Base-by-base conservation (phyloP, 2,329 filamentous ascomycete species). In the Penicillium nordicum region DNA sequence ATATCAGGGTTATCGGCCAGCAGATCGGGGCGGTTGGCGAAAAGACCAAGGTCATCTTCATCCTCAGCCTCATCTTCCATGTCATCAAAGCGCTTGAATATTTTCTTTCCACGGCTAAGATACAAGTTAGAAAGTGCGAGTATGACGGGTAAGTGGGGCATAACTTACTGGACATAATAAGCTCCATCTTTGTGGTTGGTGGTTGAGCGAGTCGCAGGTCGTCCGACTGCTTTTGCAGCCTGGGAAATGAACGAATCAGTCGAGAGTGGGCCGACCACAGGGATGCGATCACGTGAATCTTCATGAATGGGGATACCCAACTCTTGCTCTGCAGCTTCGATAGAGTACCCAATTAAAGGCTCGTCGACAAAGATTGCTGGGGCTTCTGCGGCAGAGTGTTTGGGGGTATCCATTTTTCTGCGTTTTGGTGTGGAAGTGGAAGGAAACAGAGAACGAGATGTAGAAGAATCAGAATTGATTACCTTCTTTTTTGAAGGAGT, bases 251-350 rank as follows among this genome's bases (percentile, higher is more conserved):
- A 87, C 0, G 83, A 83, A 62, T 86, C 87, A 52, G 80, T 78
- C 14, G 44, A 47, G 16, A 47, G 44, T 8, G 44, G 44, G n/a
- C 44, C 44, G 21, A 47, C 7, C 45, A 79, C 74, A 34, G 73
- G 76, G 32, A 86, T 74, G 44, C 82, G 80, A 65, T 86, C 84
- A 61, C 84, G 81, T 27, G 82, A 81, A 63, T 88, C 84, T n/a
- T 83, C 86, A 72, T 80, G 87, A 58, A 87, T 84, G 49, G 81
- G 71, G 44, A 86, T 82, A 69, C 40, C 49, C 37, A 42, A 34
- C 21, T 49, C 29, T 12, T 50, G 30, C 18, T 25, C 34, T 8
- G 32, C 14, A 32, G 40, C 14, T n/a, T 37, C 25, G 10, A 51
- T 12, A n/a, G 37, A 23, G 23, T 76, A 72, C 23, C 27, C 60